Evolutionary conservation across 1,139 yeast genomes (phyloP).

Genomic region (Suhomyces guaymorum): DNA sequence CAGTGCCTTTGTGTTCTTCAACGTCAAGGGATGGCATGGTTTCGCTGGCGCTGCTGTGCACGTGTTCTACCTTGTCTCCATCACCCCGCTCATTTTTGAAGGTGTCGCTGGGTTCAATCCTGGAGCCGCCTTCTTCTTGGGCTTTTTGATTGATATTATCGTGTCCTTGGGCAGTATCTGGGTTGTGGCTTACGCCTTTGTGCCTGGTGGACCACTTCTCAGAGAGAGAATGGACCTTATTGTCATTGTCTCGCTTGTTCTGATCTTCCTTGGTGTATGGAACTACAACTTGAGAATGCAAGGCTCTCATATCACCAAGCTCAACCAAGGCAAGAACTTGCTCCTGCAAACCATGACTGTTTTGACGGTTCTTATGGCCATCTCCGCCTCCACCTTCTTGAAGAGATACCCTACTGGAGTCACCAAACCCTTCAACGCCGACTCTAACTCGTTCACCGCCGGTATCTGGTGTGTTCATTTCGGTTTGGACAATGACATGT

Average conservation of each 20-base stretch:
- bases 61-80: slow-evolving; percentile 60
- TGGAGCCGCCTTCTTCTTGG: slow-evolving; percentile 56
- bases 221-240: slow-evolving; percentile 87
- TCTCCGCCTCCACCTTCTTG: slow-evolving; percentile 45
- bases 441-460: slow-evolving; percentile 76
- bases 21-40: slow-evolving; percentile 75
- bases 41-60: slow-evolving; percentile 73
- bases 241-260: slow-evolving; percentile 43
- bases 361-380: slow-evolving; percentile 33
- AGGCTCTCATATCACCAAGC: slow-evolving; percentile 23
- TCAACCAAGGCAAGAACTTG: slow-evolving; percentile 22
- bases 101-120: slow-evolving; percentile 61
- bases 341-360: slow-evolving; percentile 27
- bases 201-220: slow-evolving; percentile 85
- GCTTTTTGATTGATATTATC: slow-evolving; percentile 56
- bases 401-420: slow-evolving; percentile 56
- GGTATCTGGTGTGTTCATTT: slow-evolving; percentile 99
- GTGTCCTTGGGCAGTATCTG: slow-evolving; percentile 83
- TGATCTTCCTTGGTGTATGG: slow-evolving; percentile 46
- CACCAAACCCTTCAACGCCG: slow-evolving; percentile 76
- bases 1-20: slow-evolving; percentile 53
- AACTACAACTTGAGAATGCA: slow-evolving; percentile 32
- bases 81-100: slow-evolving; percentile 65
- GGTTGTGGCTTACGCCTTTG: slow-evolving; percentile 98
- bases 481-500: slow-evolving; percentile 95